A percentile compares a stretch with the other conserved stretches of the same genome.
These are phyloP conservation scores for Amanita muscaria DNA, from an alignment of 768 basidiomycete genomes.

Conservation along the genomic window DNA sequence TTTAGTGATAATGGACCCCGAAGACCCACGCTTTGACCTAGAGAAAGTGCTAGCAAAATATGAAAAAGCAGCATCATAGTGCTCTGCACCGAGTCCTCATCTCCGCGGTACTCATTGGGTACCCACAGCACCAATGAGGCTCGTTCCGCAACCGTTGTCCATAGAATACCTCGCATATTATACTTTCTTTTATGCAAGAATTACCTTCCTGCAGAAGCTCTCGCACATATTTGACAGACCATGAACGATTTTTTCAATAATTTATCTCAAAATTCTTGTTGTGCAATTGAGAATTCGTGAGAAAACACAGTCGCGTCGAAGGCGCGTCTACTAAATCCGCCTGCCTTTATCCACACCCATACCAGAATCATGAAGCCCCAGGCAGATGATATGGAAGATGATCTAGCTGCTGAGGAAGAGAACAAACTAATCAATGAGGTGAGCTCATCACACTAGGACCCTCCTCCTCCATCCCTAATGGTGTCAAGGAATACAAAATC, in stretches of 20 bases:
- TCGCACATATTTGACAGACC: not conserved
- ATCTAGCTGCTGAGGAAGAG: slow-evolving; percentile 76
- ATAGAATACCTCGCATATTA: slow-evolving; percentile 7
- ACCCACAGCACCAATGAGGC: not conserved
- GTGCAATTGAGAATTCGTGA: slow-evolving; percentile 19
- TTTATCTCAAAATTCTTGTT: not conserved
- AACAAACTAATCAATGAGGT: slow-evolving; percentile 88
- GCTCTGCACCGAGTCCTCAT: not conserved
- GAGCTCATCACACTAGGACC: slow-evolving; percentile 19
- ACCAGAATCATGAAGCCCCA: slow-evolving; percentile 35
- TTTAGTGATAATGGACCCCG: slow-evolving; percentile 85
- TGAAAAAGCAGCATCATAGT: slow-evolving; percentile 59
- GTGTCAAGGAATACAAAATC: slow-evolving; percentile 70
- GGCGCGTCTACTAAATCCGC: slow-evolving; percentile 18
- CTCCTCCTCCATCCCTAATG: not conserved
- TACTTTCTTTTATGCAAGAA: not conserved
- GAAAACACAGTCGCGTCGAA: slow-evolving; percentile 31
- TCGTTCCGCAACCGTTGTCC: not conserved
- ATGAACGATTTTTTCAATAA: not conserved
- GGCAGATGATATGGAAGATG: slow-evolving; percentile 68
- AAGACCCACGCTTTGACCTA: slow-evolving; percentile 92
- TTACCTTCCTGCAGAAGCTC: not conserved
- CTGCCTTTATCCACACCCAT: not conserved
- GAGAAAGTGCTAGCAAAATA: slow-evolving; percentile 78
- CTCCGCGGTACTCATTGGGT: not conserved